These are phyloP conservation scores for Fusarium sp. DNA, from an alignment of 2,329 filamentous ascomycete species.

Conservation along the genomic window DNA sequence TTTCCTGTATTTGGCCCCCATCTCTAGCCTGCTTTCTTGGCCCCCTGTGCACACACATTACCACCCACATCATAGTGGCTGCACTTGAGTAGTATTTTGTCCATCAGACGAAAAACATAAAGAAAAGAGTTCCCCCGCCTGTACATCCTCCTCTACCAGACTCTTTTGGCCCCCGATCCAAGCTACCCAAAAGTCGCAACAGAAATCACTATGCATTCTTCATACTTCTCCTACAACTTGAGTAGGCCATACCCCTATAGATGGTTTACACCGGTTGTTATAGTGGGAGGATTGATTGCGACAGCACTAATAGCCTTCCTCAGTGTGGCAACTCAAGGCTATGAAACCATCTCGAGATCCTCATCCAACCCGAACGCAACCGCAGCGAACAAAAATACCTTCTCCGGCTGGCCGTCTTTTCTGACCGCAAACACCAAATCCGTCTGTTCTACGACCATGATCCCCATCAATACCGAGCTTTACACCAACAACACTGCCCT, in stretches of 20 bases:
- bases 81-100: no score
- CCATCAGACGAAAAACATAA: neutral
- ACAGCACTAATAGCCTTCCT: neutral
- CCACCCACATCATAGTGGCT: neutral
- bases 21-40: neutral
- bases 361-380: neutral
- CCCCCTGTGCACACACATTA: neutral
- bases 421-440: conserved; percentile 6
- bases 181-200: neutral
- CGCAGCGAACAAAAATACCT: neutral
- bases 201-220: neutral
- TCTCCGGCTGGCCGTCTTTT: conserved; percentile 6
- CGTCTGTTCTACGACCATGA: neutral
- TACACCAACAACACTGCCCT: conserved; percentile 2
- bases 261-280: neutral
- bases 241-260: neutral
- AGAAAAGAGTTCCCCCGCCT: neutral
- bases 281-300: neutral
- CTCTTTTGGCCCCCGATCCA: neutral
- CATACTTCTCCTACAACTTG: conserved; percentile 1
- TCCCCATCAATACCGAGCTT: neutral
- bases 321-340: conserved; percentile 4
- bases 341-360: neutral
- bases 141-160: neutral
- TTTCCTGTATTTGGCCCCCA: neutral